A percentile compares a stretch with the other conserved stretches of the same genome.
phyloP scores from a whole-genome alignment of 495 filamentous ascomycete genomes.

The Daldinia loculata region DNA sequence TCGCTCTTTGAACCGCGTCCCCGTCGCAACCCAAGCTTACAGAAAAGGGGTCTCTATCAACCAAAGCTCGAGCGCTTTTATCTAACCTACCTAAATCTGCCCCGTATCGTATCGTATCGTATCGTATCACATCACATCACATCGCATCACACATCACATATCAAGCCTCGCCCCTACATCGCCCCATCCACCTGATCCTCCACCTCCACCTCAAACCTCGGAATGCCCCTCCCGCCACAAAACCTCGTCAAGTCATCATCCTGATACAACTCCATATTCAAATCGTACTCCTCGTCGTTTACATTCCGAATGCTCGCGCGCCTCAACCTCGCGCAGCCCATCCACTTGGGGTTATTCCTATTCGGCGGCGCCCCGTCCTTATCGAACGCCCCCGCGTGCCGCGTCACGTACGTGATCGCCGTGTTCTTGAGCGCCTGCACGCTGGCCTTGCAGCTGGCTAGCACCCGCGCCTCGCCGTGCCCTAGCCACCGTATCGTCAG shows the following conservation, averaged over 20 bases:
- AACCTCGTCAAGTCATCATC: slow-evolving; percentile 45
- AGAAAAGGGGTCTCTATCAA: background rate
- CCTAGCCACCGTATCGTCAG: slow-evolving; percentile 46
- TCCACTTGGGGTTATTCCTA: background rate
- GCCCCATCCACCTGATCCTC: slow-evolving; percentile 1
- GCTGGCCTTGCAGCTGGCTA: slow-evolving; percentile 37
- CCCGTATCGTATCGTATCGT: background rate
- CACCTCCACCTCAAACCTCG: slow-evolving; percentile 50
- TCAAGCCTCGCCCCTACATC: background rate
- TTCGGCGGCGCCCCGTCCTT: background rate
- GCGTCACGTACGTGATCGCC: slow-evolving; percentile 41
- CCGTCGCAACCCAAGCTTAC: background rate
- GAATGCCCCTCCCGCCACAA: slow-evolving; percentile 30
- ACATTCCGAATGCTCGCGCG: slow-evolving; percentile 2
- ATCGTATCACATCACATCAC: background rate
- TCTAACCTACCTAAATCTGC: background rate
- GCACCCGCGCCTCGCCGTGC: slow-evolving; percentile 44
- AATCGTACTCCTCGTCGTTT: slow-evolving; percentile 44
- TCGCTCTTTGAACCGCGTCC: background rate
- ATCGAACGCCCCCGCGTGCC: slow-evolving; percentile 24
- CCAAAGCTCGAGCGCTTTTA: background rate
- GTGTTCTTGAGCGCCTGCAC: slow-evolving; percentile 40
- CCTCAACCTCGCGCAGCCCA: slow-evolving; percentile 23
- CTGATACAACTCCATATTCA: slow-evolving; percentile 36
- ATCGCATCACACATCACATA: background rate